Evolutionary conservation across 1,139 yeast species (phyloP).

Genomic region (Geotrichum carabidarum): DNA sequence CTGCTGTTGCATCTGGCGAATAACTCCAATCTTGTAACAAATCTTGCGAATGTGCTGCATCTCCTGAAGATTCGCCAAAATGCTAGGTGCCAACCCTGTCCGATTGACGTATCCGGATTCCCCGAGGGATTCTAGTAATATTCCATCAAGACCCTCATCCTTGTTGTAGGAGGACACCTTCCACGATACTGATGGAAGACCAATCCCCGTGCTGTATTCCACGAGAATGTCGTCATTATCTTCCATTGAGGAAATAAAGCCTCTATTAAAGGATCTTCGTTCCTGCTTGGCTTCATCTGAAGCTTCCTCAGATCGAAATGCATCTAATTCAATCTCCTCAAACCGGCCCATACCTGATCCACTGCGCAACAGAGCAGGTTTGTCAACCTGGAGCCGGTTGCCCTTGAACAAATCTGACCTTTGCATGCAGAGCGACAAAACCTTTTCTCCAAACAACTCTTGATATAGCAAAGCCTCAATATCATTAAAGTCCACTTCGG

Average conservation of each 20-base stretch:
- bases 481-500: slow-evolving; percentile 34
- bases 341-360: slow-evolving; percentile 33
- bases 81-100: slow-evolving; percentile 46
- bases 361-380: slow-evolving; percentile 52
- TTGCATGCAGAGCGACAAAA: slow-evolving; percentile 68
- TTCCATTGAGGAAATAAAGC: slow-evolving; percentile 27
- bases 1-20: slow-evolving; percentile 87
- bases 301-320: slow-evolving; percentile 16
- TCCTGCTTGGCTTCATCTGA: slow-evolving; percentile 14
- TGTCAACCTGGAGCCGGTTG: slow-evolving; percentile 54
- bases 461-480: slow-evolving; percentile 78
- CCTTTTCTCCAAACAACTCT: slow-evolving; percentile 66
- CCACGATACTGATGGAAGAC: slow-evolving; percentile 61
- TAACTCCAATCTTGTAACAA: slow-evolving; percentile 82
- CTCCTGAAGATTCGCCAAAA: slow-evolving; percentile 62
- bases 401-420: slow-evolving; percentile 64
- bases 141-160: slow-evolving; percentile 38
- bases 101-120: slow-evolving; percentile 18
- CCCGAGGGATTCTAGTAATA: slow-evolving; percentile 28
- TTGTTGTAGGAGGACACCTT: slow-evolving; percentile 41
- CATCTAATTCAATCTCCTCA: slow-evolving; percentile 32
- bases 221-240: slow-evolving; percentile 60
- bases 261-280: slow-evolving; percentile 7
- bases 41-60: slow-evolving; percentile 85
- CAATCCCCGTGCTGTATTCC: slow-evolving; percentile 81